Evolutionary conservation across 2,329 filamentous ascomycete genomes (phyloP).

Genomic region (Monascus ruber): DNA sequence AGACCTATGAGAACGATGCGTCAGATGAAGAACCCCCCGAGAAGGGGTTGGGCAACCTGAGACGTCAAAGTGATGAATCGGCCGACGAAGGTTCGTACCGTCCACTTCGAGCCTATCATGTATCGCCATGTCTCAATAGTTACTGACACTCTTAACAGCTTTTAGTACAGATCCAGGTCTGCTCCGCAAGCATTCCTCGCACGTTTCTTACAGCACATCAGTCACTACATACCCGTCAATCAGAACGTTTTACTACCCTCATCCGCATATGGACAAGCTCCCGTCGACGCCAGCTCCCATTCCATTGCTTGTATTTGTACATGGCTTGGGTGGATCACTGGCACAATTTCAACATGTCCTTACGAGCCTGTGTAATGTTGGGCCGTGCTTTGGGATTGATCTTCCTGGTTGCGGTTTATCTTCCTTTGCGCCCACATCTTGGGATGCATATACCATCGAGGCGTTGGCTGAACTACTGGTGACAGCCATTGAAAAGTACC

Average conservation of each 20-base stretch:
- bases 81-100: constrained; percentile 18
- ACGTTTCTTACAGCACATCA: constrained; percentile 61
- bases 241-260: constrained; percentile 71
- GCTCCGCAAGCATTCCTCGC: constrained; percentile 62
- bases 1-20: constrained; percentile 24
- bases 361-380: constrained; percentile 68
- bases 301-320: constrained; percentile 80
- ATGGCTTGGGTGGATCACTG: constrained; percentile 84
- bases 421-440: constrained; percentile 55
- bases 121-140: neutral
- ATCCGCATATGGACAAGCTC: constrained; percentile 72
- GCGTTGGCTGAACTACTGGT: constrained; percentile 65
- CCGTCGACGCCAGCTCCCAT: constrained; percentile 61
- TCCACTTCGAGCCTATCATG: neutral
- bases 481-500: constrained; percentile 60
- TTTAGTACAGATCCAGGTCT: constrained; percentile 60
- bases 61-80: constrained; percentile 15
- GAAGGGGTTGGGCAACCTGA: constrained; percentile 10
- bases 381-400: constrained; percentile 78
- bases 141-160: constrained; percentile 14
- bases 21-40: constrained; percentile 14
- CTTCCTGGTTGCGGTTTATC: constrained; percentile 83
- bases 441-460: constrained; percentile 69
- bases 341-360: constrained; percentile 78
- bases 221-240: constrained; percentile 61